Conservation (phyloP, 2,329 filamentous ascomycete genomes). For the Didymella sp. region DNA sequence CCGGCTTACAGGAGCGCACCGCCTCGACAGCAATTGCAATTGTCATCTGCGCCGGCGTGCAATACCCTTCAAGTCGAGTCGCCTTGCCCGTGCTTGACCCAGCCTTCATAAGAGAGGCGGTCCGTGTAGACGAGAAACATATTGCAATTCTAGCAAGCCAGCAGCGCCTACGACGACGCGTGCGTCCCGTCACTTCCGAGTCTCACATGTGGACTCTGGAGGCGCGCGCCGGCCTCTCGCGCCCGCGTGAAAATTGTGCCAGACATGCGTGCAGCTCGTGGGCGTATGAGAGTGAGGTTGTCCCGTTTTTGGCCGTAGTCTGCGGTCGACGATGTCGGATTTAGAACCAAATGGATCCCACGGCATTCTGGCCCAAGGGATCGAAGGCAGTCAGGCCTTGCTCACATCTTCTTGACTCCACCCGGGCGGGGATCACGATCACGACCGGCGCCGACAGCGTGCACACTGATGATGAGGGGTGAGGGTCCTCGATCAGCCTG, state of each 20-base stretch:
- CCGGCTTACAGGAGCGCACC: slow-evolving; percentile 8
- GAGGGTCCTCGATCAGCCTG: slow-evolving; percentile 24
- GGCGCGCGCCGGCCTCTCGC: slow-evolving; percentile 21
- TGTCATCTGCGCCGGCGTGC: slow-evolving; percentile 8
- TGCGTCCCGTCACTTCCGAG: neutral
- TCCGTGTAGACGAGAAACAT: slow-evolving; percentile 36
- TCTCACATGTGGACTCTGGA: neutral
- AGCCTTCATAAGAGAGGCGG: slow-evolving; percentile 27
- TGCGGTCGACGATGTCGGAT: slow-evolving; percentile 19
- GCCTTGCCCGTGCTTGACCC: slow-evolving; percentile 16
- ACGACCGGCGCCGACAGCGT: slow-evolving; percentile 22
- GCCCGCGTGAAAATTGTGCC: slow-evolving; percentile 31
- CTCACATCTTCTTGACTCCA: slow-evolving; percentile 16
- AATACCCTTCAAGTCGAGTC: slow-evolving; percentile 20
- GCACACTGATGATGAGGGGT: slow-evolving; percentile 22
- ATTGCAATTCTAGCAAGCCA: slow-evolving; percentile 28
- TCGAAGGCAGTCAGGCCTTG: slow-evolving; percentile 17
- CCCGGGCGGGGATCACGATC: slow-evolving; percentile 21
- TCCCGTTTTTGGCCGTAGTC: slow-evolving; percentile 39
- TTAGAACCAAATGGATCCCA: slow-evolving; percentile 21
- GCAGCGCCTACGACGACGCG: neutral
- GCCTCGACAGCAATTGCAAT: slow-evolving; percentile 10
- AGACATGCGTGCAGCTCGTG: slow-evolving; percentile 26
- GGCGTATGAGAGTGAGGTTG: slow-evolving; percentile 27
- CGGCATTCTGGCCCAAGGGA: slow-evolving; percentile 22